Percentiles rank a stretch among this genome's conserved stretches.
These are phyloP conservation scores for Thelonectria discophora DNA, from an alignment of 2,329 filamentous ascomycete genomes.

Conservation along the genomic window DNA sequence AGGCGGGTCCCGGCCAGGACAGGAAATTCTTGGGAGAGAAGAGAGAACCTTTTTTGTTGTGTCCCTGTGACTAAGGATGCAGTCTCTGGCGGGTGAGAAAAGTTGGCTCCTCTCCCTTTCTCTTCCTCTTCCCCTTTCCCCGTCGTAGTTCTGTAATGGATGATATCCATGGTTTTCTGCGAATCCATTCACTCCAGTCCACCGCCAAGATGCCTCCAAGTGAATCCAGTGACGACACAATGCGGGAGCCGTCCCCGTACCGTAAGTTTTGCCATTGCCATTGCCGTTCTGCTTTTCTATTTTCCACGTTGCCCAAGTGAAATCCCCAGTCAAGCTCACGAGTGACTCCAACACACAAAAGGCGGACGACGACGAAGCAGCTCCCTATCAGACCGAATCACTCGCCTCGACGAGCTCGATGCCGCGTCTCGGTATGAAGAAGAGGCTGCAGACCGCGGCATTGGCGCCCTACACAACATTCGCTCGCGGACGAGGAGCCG, in stretches of 20 bases:
- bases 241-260: constrained; percentile 39
- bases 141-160: constrained; percentile 29
- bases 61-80: constrained; percentile 26
- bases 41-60: constrained; percentile 16
- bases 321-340: constrained; percentile 27
- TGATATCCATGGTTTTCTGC: constrained; percentile 12
- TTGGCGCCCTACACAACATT: constrained; percentile 47
- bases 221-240: constrained; percentile 42
- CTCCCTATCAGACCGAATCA: constrained; percentile 37
- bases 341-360: constrained; percentile 9
- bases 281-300: too few species aligned
- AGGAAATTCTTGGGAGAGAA: constrained; percentile 30
- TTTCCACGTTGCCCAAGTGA: background rate
- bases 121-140: constrained; percentile 8
- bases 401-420: constrained; percentile 50
- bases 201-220: constrained; percentile 36
- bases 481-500: constrained; percentile 47
- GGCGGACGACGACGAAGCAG: constrained; percentile 40
- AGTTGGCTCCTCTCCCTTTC: constrained; percentile 1
- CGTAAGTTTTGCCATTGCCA: constrained; percentile 33
- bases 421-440: constrained; percentile 52
- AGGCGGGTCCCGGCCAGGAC: constrained; percentile 12
- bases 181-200: constrained; percentile 1
- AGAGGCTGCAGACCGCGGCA: constrained; percentile 50
- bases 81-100: constrained; percentile 10